phyloP scores from a whole-genome alignment of 2,329 filamentous ascomycete genomes.

The Penicillium sp. region DNA sequence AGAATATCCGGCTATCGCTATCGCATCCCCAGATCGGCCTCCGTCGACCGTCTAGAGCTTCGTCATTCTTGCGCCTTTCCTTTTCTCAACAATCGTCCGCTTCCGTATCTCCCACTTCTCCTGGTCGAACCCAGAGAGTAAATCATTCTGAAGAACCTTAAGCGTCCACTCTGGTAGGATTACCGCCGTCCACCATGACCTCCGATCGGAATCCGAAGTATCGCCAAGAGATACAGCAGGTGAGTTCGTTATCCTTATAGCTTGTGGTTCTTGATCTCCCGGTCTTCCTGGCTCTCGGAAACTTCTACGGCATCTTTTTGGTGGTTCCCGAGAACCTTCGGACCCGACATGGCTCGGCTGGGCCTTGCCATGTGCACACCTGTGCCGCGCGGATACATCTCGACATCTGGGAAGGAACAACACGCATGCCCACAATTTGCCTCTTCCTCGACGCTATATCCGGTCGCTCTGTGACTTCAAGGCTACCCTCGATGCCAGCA shows the following conservation, averaged over 20 bases:
- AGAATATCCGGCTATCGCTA: constrained; percentile 22
- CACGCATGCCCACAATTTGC: background rate
- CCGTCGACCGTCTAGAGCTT: constrained; percentile 13
- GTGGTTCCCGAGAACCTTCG: background rate
- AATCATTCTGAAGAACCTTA: background rate
- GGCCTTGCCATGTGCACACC: background rate
- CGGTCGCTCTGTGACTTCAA: background rate
- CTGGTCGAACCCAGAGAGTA: background rate
- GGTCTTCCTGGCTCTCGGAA: constrained; percentile 1
- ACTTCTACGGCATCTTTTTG: background rate
- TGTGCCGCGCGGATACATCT: background rate
- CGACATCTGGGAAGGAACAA: background rate
- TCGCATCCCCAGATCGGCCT: constrained; percentile 3
- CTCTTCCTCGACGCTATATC: background rate
- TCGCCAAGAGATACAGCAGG: constrained; percentile 97
- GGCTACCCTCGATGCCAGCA: background rate
- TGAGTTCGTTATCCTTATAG: constrained; percentile 43
- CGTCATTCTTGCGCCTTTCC: constrained; percentile 3
- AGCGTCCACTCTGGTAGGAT: background rate
- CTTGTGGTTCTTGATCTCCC: background rate
- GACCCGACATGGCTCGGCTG: background rate
- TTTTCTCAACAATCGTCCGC: background rate
- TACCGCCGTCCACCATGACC: constrained; percentile 55
- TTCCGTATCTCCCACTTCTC: background rate
- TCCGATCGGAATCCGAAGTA: constrained; percentile 76